Evolutionary conservation across 1,284 basidiomycete species (phyloP).

Genomic region (Earliella scabrosa): DNA sequence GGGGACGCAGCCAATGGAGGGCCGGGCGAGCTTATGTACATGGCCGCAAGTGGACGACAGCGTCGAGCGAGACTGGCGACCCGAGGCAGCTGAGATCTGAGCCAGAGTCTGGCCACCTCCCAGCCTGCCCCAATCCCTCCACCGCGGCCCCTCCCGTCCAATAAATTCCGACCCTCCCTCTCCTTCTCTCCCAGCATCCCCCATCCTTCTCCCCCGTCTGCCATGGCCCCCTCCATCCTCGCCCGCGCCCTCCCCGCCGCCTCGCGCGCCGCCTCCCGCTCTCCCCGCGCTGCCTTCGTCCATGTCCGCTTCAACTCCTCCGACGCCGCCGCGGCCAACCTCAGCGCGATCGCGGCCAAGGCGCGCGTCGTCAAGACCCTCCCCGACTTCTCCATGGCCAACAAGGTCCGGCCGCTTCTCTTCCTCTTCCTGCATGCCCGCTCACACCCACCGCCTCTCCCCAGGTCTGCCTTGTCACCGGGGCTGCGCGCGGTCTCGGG

Average conservation of each 20-base stretch:
- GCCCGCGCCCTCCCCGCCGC: conserved; percentile 19
- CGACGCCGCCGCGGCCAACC: conserved; percentile 11
- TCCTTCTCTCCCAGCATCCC: conserved; percentile 10
- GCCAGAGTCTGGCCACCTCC: conserved; percentile 3
- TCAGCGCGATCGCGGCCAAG: conserved; percentile 30
- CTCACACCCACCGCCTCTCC: conserved; percentile 2
- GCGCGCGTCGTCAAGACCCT: conserved; percentile 46
- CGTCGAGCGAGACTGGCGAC: not conserved
- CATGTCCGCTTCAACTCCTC: conserved; percentile 30
- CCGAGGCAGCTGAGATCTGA: not conserved
- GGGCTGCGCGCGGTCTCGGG: conserved; percentile 89
- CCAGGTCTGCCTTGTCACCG: conserved; percentile 93
- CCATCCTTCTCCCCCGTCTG: conserved; percentile 8
- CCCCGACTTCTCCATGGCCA: conserved; percentile 68
- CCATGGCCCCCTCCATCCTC: conserved; percentile 23
- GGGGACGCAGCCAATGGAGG: conserved; percentile 13
- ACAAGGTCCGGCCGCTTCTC: conserved; percentile 52
- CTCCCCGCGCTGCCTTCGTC: conserved; percentile 13
- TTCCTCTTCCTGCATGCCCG: not conserved
- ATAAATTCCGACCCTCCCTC: conserved; percentile 23
- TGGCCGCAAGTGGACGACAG: not conserved
- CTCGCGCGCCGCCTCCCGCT: conserved; percentile 24
- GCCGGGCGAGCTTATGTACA: conserved; percentile 5
- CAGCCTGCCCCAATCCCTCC: conserved; percentile 5
- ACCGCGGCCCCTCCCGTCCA: conserved; percentile 21